Evolutionary conservation across 2,329 filamentous ascomycete species (phyloP).

Genomic region (Colletotrichum echinochloae): DNA sequence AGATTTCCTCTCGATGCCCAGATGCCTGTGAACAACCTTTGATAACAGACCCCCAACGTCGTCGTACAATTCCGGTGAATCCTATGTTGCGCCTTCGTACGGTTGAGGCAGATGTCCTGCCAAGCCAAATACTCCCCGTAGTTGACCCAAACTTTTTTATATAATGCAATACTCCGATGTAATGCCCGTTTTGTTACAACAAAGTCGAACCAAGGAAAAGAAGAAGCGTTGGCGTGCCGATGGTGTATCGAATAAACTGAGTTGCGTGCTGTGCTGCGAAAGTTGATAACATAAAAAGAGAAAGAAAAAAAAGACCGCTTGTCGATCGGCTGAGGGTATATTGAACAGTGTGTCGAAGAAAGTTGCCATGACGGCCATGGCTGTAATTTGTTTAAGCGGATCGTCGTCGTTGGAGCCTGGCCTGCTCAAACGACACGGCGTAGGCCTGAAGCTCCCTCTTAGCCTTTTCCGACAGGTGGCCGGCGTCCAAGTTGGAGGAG

Average conservation of each 20-base stretch:
- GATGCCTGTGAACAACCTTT: slow-evolving; percentile 50
- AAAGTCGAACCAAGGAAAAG: slow-evolving; percentile 42
- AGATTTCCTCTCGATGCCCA: slow-evolving; percentile 3
- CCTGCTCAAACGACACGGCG: slow-evolving; percentile 88
- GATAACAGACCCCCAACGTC: slow-evolving; percentile 27
- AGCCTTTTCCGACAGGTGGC: slow-evolving; percentile 78
- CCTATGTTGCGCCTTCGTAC: slow-evolving; percentile 47
- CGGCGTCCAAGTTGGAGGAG: slow-evolving; percentile 63
- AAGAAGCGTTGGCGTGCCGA: slow-evolving; percentile 41
- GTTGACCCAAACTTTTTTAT: slow-evolving; percentile 49
- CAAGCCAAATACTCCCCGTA: slow-evolving; percentile 46
- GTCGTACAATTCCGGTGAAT: slow-evolving; percentile 36
- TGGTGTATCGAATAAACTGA: slow-evolving; percentile 46
- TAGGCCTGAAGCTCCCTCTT: slow-evolving; percentile 86
- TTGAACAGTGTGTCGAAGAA: slow-evolving; percentile 43
- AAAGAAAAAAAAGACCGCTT: slow-evolving; percentile 37
- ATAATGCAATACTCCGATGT: slow-evolving; percentile 63
- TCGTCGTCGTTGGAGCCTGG: slow-evolving; percentile 70
- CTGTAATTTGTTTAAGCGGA: slow-evolving; percentile 57
- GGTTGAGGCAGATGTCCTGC: slow-evolving; percentile 44
- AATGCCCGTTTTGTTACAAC: slow-evolving; percentile 62
- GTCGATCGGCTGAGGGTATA: slow-evolving; percentile 42
- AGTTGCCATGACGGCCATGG: slow-evolving; percentile 38
- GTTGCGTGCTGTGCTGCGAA: slow-evolving; percentile 46
- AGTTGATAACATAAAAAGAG: slow-evolving; percentile 16